phyloP scores from a whole-genome alignment of 306 rosid species.

The Psophocarpus tetragonolobus region DNA sequence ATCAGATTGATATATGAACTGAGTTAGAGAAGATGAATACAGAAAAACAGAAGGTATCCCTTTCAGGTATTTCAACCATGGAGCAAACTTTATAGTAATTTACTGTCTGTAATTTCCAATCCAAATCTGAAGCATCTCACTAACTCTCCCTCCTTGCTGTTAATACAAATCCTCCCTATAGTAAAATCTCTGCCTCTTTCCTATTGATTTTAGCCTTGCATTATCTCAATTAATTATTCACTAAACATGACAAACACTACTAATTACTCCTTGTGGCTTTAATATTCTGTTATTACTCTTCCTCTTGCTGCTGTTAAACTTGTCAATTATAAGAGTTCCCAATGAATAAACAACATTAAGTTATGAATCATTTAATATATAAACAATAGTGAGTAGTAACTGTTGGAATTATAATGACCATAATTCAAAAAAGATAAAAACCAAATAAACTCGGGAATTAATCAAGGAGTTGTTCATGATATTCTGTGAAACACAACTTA shows the following conservation, averaged over 20 bases:
- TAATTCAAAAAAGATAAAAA: slow-evolving; percentile 12
- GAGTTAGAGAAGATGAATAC: not conserved
- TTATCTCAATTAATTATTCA: not conserved
- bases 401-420: slow-evolving; percentile 22
- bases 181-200: not conserved
- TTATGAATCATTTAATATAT: not conserved
- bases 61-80: not conserved
- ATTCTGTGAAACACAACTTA: slow-evolving; percentile 50
- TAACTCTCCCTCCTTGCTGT: not conserved
- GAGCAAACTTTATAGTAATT: no score
- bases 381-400: not conserved
- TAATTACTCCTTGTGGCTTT: not conserved
- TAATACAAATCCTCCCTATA: not conserved
- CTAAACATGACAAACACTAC: not conserved
- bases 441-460: slow-evolving; percentile 10
- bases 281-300: not conserved
- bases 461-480: slow-evolving; percentile 6
- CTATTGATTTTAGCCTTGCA: not conserved
- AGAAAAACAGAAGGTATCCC: not conserved
- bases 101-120: not conserved
- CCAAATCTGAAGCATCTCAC: not conserved
- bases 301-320: not conserved
- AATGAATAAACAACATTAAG: not conserved
- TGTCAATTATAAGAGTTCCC: not conserved
- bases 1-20: not conserved